phyloP scores from a whole-genome alignment of 1,284 basidiomycete species.

The Exobasidium rhododendri region DNA sequence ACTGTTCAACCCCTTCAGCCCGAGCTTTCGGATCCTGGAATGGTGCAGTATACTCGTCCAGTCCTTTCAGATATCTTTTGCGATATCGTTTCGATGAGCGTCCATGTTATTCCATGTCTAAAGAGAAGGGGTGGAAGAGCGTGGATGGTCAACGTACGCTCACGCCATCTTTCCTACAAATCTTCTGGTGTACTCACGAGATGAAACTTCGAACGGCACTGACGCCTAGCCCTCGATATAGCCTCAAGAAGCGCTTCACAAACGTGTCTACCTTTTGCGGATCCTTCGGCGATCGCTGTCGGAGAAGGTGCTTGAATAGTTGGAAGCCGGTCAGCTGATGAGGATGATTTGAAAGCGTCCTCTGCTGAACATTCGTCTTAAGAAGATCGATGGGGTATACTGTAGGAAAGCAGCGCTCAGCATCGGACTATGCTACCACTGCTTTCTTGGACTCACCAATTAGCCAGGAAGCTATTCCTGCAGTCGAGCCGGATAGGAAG shows the following conservation, averaged over 20 bases:
- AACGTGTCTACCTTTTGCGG: constrained; percentile 58
- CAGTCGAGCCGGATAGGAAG: constrained; percentile 46
- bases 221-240: constrained; percentile 52
- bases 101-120: constrained; percentile 52
- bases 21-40: background rate
- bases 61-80: constrained; percentile 35
- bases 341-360: constrained; percentile 72
- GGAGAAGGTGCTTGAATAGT: constrained; percentile 71
- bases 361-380: constrained; percentile 87
- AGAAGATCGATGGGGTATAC: constrained; percentile 63
- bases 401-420: background rate
- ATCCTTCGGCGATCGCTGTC: constrained; percentile 69
- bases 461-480: constrained; percentile 50
- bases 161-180: too few species aligned
- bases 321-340: constrained; percentile 65
- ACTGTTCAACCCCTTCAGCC: too few species aligned
- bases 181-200: constrained; percentile 21
- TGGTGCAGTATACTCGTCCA: constrained; percentile 11
- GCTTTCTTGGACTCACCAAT: constrained; percentile 20
- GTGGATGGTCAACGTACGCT: too few species aligned
- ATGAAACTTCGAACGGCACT: constrained; percentile 50
- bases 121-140: background rate
- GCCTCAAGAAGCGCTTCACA: constrained; percentile 34
- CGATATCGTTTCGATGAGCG: constrained; percentile 47
- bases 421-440: background rate